Evolutionary conservation across 495 filamentous ascomycete genomes (phyloP), one percentile per base, ranked within the genome.

Genomic region (Cudoniella acicularis): DNA sequence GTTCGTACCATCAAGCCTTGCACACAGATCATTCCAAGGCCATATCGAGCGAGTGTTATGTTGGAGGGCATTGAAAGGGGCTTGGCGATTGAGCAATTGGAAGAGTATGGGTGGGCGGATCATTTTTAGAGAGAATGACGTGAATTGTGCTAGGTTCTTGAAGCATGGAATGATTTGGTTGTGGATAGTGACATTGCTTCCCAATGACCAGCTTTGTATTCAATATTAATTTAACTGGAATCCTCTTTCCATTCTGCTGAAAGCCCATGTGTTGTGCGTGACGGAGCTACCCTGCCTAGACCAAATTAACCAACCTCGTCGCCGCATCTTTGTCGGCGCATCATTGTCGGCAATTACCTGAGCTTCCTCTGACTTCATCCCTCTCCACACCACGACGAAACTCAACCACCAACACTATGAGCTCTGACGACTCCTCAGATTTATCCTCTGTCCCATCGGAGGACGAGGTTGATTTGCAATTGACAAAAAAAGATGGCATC

Each of bases 391-490:
- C 48, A 53, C 26, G 42, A 27, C 52, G 56, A 63, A 56, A 56
- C 60, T 57, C 46, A 51, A 56, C 55, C 46, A 60, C 57, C 54
- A 17, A 25, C 54, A 59, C 60, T 61, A 72, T 69, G 63, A 79
- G 79, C 74, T 77, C 77, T 40, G 79, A 81, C 62, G 78, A 79
- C 46, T 79, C 76, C 48, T 82, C 79, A 13, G 79, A 81, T 3
- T 65, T 82, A 24, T 83, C 80, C 41, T 75, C 75, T 42, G 74
- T 73, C 1, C 79, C 79, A n/a, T 78, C 77, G 18, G 78, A 81
- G 3, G 75, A 77, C 62, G 80, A 83, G 53, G 67, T 65, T 49
- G 75, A 77, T 59, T 77, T 56, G 66, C 80, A 70, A 71, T 79
- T 68, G 59, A 73, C 56, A 63, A 76, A 75, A 24, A 75, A 72